Evolutionary conservation across 345 rosid genomes (phyloP).

Genomic region (Clarkia xantiana): DNA sequence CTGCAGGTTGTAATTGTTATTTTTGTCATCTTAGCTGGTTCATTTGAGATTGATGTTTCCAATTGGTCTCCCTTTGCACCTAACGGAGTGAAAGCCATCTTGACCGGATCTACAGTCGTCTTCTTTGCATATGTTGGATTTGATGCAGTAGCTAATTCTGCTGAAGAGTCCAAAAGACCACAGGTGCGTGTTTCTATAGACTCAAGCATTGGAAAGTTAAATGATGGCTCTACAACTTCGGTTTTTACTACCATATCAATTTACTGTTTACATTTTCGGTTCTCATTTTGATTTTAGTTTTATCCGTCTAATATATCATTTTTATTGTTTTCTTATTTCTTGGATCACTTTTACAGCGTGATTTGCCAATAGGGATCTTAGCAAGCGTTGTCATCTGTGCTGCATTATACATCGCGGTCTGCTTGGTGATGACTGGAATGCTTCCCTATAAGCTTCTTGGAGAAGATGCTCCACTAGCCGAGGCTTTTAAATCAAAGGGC

Average conservation of each 20-base stretch:
- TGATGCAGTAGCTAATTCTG: conserved; percentile 96
- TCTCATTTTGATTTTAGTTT: no score
- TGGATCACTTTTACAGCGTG: conserved; percentile 39
- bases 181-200: conserved; percentile 32
- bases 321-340: conserved; percentile 9
- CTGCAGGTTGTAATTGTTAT: conserved; percentile 74
- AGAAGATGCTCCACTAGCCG: conserved; percentile 87
- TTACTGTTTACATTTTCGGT: conserved; percentile 1
- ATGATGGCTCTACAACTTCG: no score
- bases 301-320: no score
- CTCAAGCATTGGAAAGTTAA: no score
- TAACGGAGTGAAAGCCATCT: conserved; percentile 52
- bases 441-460: conserved; percentile 57
- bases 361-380: conserved; percentile 76
- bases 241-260: no score
- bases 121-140: conserved; percentile 97
- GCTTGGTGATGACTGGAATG: conserved; percentile 96
- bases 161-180: conserved; percentile 85
- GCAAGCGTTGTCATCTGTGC: conserved; percentile 79
- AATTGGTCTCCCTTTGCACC: conserved; percentile 97
- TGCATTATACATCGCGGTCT: conserved; percentile 63
- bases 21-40: conserved; percentile 57
- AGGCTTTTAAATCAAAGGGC: conserved; percentile 77
- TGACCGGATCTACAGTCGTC: conserved; percentile 85
- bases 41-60: conserved; percentile 72